A percentile compares a stretch with the other conserved stretches of the same genome.
phyloP scores from a whole-genome alignment of 2,329 filamentous ascomycete species.

The Alternaria longipes region DNA sequence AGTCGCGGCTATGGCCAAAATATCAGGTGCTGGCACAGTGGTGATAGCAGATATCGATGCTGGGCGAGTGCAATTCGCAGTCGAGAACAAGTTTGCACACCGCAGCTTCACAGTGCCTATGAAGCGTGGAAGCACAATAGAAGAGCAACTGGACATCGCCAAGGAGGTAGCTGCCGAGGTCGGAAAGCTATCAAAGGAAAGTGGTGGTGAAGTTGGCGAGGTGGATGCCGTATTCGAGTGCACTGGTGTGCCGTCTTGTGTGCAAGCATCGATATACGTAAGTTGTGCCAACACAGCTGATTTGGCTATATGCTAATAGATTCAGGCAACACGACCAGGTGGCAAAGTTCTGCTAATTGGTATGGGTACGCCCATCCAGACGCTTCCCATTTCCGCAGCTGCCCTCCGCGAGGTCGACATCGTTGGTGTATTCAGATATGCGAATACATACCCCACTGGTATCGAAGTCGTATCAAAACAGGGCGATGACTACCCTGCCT shows the following conservation, averaged over 20 bases:
- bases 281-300: constrained; percentile 24
- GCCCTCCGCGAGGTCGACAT: constrained; percentile 80
- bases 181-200: constrained; percentile 48
- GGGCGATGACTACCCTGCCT: constrained; percentile 64
- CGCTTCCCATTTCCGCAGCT: constrained; percentile 75
- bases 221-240: constrained; percentile 79
- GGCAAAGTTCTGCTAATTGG: constrained; percentile 80
- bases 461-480: constrained; percentile 66
- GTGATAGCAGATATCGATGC: constrained; percentile 69
- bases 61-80: constrained; percentile 65
- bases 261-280: constrained; percentile 77
- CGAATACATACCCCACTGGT: constrained; percentile 77
- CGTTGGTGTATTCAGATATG: constrained; percentile 80
- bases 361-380: constrained; percentile 81
- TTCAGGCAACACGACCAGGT: constrained; percentile 68
- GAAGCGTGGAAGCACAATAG: constrained; percentile 58
- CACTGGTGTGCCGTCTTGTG: constrained; percentile 77
- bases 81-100: constrained; percentile 60
- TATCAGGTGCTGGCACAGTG: constrained; percentile 63
- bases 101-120: constrained; percentile 56
- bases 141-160: constrained; percentile 63
- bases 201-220: constrained; percentile 56
- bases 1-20: constrained; percentile 65
- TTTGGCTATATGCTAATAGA: background rate
- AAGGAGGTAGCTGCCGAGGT: constrained; percentile 60